Conservation (phyloP, 129 eudicot species). For the Flaveria brownii region DNA sequence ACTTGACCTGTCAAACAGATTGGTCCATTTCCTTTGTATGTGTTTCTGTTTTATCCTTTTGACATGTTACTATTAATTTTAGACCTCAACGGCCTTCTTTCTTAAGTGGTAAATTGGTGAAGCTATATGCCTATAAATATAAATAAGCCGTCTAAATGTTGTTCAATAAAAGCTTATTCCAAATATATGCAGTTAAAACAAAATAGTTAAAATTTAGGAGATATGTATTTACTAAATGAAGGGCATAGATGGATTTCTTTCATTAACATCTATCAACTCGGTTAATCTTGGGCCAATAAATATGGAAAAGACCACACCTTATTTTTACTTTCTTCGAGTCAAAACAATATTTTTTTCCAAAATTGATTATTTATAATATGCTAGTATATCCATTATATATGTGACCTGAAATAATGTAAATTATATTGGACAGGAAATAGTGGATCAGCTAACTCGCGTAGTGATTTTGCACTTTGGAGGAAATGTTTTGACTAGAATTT, state of each 20-base stretch:
- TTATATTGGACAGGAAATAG: conserved; percentile 58
- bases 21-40: background rate
- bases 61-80: background rate
- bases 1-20: background rate
- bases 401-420: background rate
- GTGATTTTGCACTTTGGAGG: conserved; percentile 90
- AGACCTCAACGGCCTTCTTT: background rate
- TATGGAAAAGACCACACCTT: background rate
- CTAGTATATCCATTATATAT: background rate
- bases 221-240: conserved; percentile 7
- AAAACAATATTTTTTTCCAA: background rate
- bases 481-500: conserved; percentile 64
- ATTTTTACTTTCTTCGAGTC: background rate
- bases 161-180: background rate
- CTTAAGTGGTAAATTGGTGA: background rate
- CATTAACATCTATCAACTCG: background rate
- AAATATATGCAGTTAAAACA: background rate
- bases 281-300: background rate
- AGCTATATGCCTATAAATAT: background rate
- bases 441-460: conserved; percentile 78
- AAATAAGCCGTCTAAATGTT: conserved; percentile 12
- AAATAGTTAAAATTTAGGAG: conserved; percentile 1
- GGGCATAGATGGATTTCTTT: conserved; percentile 7
- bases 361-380: conserved; percentile 6
- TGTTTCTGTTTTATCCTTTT: background rate